Evolutionary conservation across 176 grass and related monocot species (phyloP), one percentile per base, ranked within the genome.

Genomic region (Eremochloa ophiuroides): DNA sequence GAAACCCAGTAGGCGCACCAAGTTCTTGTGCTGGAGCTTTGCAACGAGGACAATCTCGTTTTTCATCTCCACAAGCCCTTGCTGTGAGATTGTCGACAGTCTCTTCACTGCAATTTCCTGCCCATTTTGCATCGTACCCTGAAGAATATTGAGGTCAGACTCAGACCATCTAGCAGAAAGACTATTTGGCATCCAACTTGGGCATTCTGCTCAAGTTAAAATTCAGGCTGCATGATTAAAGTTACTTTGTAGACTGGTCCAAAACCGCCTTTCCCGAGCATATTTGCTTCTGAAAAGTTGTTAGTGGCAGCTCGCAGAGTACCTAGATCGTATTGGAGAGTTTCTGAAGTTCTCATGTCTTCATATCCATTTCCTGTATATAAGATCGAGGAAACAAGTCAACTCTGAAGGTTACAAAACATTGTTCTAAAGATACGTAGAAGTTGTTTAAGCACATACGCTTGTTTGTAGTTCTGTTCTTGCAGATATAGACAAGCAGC

Each of bases 1-100:
- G 56, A 30, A 94, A 2, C 88, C 88, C 0, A 91, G 33, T 5
- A 94, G 51, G 8, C 81, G 66, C 15, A 86, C 92, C 16, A 94
- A 44, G 22, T 91, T 91, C 70, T 40, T 91, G 80, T 94, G 88
- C 69, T 91, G 88, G 8, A 94, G 92, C 83, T 88, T 94, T 8
- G 80, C 88, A 3, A 91, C 50, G 0, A 94, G 39, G 13, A 63
- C 47, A 0, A 94, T 34, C 86, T 94, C 92, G 51, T 84, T 94
- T 73, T 38, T 88, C 35, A 91, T 70, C 12, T 94, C 75, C 18
- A 33, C 11, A 0, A 25, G 44, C 9, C 88, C 92, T 66, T 94
- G 85, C 16, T 58, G 48, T 0, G 92, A 94, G 11, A 31, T 81
- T 17, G 34, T 10, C 2, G 86, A 81, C 5, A 91, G 8, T 20